A percentile compares a stretch with the other conserved stretches of the same genome.
Evolutionary conservation across 768 basidiomycete genomes (phyloP).

Genomic region (Roridomyces roridus): DNA sequence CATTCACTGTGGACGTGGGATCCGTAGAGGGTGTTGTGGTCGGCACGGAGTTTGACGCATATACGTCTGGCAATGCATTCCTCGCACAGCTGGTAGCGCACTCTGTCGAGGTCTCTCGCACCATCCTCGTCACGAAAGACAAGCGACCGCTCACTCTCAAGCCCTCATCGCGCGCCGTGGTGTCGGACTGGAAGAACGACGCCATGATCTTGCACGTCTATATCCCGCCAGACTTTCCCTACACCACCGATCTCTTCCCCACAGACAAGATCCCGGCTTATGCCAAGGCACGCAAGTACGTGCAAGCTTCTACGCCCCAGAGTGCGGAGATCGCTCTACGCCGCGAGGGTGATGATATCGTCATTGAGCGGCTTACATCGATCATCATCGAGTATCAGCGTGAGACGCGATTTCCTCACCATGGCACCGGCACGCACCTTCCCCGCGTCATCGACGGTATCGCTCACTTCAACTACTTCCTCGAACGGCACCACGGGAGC

Average conservation of each 20-base stretch:
- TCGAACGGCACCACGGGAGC: background rate
- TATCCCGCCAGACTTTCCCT: background rate
- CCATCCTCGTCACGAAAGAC: background rate
- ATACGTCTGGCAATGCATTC: background rate
- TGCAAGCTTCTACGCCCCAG: background rate
- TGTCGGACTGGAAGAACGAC: constrained; percentile 4
- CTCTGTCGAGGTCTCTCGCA: background rate
- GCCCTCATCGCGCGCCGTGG: background rate
- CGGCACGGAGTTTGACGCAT: background rate
- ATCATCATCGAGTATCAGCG: background rate
- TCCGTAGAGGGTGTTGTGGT: constrained; percentile 7
- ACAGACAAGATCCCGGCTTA: background rate
- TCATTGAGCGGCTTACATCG: background rate
- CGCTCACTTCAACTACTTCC: constrained; percentile 11
- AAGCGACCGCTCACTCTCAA: background rate
- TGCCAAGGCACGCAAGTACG: background rate
- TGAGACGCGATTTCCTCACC: background rate
- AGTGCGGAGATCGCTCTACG: background rate
- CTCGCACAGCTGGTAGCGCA: background rate
- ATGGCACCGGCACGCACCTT: background rate
- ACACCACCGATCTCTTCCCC: background rate
- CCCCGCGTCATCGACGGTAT: background rate
- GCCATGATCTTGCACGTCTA: constrained; percentile 3
- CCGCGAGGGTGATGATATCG: background rate
- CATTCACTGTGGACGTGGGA: background rate